These are phyloP conservation scores for Gracilariopsis chorda DNA, from an alignment of 23 red algal genomes.

Conservation along the genomic window DNA sequence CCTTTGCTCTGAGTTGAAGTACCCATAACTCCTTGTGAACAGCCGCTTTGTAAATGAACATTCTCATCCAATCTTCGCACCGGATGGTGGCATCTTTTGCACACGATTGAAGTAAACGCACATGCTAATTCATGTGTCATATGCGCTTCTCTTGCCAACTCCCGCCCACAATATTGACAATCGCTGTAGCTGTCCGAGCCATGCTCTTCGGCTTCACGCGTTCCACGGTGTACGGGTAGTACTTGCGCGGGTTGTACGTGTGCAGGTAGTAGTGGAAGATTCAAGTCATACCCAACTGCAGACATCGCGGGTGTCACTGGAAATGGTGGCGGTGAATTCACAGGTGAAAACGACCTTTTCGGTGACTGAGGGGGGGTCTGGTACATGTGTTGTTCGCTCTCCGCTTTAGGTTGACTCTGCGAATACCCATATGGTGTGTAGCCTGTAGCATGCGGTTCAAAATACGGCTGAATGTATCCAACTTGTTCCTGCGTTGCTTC, in stretches of 20 bases:
- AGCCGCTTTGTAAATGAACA: slow-evolving; percentile 7
- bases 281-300: not conserved
- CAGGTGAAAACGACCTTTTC: not conserved
- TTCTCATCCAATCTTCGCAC: slow-evolving; percentile 7
- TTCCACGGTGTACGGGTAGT: not conserved
- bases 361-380: not conserved
- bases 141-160: not conserved
- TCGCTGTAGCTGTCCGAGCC: not conserved
- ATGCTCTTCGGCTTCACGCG: not conserved
- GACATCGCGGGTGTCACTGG: not conserved
- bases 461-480: not conserved
- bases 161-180: not conserved
- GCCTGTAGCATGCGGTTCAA: too few relatives aligned
- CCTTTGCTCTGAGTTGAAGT: not conserved
- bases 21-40: slow-evolving; percentile 1
- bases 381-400: not conserved
- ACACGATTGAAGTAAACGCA: slow-evolving; percentile 1
- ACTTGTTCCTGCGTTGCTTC: not conserved
- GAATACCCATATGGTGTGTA: too few relatives aligned
- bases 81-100: not conserved
- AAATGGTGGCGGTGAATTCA: not conserved
- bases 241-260: not conserved
- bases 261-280: not conserved
- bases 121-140: slow-evolving; percentile 1
- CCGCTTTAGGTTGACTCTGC: too few relatives aligned